Evolutionary conservation across 495 filamentous ascomycete species (phyloP), one percentile per base, ranked within the genome.

Genomic region (Penicillium dipodomyicola): DNA sequence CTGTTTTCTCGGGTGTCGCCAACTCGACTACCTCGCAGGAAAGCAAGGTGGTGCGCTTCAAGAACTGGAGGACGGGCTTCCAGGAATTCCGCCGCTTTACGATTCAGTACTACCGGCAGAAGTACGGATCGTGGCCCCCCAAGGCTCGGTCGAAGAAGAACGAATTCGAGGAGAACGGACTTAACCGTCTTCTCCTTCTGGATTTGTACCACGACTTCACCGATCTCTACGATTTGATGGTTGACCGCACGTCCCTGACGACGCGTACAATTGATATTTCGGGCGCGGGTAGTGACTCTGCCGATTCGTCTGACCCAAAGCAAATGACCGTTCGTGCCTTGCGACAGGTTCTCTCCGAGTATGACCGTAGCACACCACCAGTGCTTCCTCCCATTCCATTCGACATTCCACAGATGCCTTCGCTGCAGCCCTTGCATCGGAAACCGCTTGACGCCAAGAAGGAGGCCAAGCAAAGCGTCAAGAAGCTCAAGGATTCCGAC

Each of bases 121-220:
- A 84, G 49, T 95, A 96, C 66, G 95, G 95, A 39, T 86, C 87
- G 49, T 98, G 94, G 94, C 92, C 95, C 19, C 94, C 95, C 35
- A 94, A 92, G 68, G 91, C 91, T 0, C 83, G 79, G 49, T 91
- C 85, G 39, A 97, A 96, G 78, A 96, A 96, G 78, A 96, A 96
- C 64, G 80, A 86, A 11, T 94, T 96, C 45, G 87, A 88, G 17
- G 90, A 90, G 60, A 83, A 74, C 57, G 94, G 94, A 5, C 78
- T 98, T 39, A 97, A 96, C 67, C 83, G 94, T 5, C 73, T 89
- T 49, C 86, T 95, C 15, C 75, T 97, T 29, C 83, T 82, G 62
- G 87, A 90, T 56, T 69, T 98, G 12, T 97, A 97, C 72, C 80
- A 84, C 35, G 95, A 98, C 65, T 82, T 96, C 43, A 88, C 87